Evolutionary conservation across 2,329 filamentous ascomycete species (phyloP).

Genomic region (Fonsecaea erecta): DNA sequence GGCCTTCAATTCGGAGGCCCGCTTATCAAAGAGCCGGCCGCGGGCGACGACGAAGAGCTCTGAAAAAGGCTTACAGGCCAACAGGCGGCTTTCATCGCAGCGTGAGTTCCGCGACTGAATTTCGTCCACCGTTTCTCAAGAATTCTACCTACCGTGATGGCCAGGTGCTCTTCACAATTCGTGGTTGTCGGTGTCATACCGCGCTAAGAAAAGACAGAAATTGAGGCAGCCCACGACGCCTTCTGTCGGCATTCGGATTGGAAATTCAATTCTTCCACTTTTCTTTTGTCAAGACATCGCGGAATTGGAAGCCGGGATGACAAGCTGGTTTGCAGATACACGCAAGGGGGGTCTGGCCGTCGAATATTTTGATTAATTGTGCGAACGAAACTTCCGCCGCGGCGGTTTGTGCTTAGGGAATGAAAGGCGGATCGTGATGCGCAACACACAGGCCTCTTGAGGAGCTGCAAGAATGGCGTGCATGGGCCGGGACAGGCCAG

Average conservation of each 20-base stretch:
- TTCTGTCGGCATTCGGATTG: conserved; percentile 3
- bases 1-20: conserved; percentile 38
- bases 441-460: background rate
- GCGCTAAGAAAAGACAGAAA: background rate
- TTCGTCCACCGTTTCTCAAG: background rate
- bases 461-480: background rate
- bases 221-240: background rate
- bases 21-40: conserved; percentile 30
- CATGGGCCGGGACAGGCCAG: background rate
- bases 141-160: background rate
- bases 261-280: conserved; percentile 13
- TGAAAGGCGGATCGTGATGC: background rate
- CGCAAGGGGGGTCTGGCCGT: background rate
- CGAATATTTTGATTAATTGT: conserved; percentile 4
- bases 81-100: background rate
- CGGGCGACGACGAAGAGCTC: conserved; percentile 38
- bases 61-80: conserved; percentile 12
- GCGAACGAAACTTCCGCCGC: background rate
- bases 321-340: background rate
- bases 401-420: background rate
- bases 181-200: background rate
- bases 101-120: background rate
- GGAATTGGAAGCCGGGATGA: conserved; percentile 1
- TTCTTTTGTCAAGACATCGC: conserved; percentile 9
- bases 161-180: background rate